These are phyloP conservation scores for Dioszegia crocea DNA, from an alignment of 768 basidiomycete genomes.

Conservation along the genomic window DNA sequence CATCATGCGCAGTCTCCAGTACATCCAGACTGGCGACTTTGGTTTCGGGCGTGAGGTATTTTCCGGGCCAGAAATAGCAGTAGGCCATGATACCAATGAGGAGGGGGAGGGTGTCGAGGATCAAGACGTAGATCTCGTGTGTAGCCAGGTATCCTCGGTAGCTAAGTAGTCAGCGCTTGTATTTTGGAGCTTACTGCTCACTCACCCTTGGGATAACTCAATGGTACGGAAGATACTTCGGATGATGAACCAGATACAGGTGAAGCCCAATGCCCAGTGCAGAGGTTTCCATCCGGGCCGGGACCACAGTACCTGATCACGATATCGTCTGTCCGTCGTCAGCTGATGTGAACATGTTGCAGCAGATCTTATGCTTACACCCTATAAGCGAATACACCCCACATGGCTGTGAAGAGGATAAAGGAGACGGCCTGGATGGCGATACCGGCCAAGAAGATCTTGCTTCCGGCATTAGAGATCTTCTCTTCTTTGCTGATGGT, in stretches of 20 bases:
- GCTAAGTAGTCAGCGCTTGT: neutral
- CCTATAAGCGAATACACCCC: slow-evolving; percentile 36
- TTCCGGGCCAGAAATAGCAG: slow-evolving; percentile 46
- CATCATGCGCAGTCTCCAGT: neutral
- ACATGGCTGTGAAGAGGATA: slow-evolving; percentile 39
- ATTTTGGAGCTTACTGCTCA: neutral
- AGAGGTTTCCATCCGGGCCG: slow-evolving; percentile 45
- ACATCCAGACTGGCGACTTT: slow-evolving; percentile 1
- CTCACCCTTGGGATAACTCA: slow-evolving; percentile 46
- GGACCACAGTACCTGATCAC: slow-evolving; percentile 39
- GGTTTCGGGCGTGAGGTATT: slow-evolving; percentile 34
- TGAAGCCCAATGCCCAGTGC: slow-evolving; percentile 47
- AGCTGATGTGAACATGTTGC: too few species aligned
- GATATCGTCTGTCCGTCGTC: slow-evolving; percentile 25
- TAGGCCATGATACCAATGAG: slow-evolving; percentile 44
- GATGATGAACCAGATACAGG: slow-evolving; percentile 48
- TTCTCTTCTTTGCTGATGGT: slow-evolving; percentile 32
- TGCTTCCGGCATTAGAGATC: slow-evolving; percentile 34
- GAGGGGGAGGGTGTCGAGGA: slow-evolving; percentile 46
- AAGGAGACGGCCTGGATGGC: slow-evolving; percentile 46
- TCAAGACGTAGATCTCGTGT: slow-evolving; percentile 45
- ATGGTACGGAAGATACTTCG: slow-evolving; percentile 47
- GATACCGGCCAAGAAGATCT: slow-evolving; percentile 49
- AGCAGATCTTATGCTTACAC: slow-evolving; percentile 24
- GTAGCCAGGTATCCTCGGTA: slow-evolving; percentile 48